These are phyloP conservation scores for Termitomyces sp. DNA, from an alignment of 768 basidiomycete species.

Conservation along the genomic window DNA sequence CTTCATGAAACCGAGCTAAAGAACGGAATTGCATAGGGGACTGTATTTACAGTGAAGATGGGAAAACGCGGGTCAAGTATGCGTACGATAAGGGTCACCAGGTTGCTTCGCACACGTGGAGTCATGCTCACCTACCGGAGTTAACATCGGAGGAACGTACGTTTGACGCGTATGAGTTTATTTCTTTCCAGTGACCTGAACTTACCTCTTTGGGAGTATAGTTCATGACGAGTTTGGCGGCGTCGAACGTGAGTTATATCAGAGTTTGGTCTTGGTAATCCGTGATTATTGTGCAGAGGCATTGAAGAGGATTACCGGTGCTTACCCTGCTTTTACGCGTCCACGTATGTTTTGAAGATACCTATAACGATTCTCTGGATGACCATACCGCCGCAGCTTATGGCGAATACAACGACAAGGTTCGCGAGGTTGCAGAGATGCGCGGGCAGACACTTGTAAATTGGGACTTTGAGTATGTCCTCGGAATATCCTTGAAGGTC, in stretches of 20 bases:
- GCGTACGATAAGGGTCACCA: conserved; percentile 38
- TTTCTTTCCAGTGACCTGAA: not conserved
- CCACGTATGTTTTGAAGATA: conserved; percentile 27
- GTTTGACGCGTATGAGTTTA: not conserved
- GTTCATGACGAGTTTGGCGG: conserved; percentile 33
- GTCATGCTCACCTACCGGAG: conserved; percentile 29
- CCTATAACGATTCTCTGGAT: not conserved
- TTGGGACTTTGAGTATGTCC: conserved; percentile 38
- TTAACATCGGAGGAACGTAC: conserved; percentile 30
- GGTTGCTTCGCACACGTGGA: conserved; percentile 45
- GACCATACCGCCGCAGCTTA: conserved; percentile 24
- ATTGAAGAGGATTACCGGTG: conserved; percentile 32
- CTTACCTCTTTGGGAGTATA: conserved; percentile 5
- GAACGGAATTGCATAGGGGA: conserved; percentile 16
- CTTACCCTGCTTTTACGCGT: conserved; percentile 34
- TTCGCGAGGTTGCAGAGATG: conserved; percentile 25
- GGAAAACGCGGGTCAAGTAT: conserved; percentile 27
- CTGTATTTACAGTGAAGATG: conserved; percentile 33
- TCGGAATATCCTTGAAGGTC: not conserved
- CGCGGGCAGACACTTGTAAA: conserved; percentile 28
- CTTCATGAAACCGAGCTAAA: not conserved
- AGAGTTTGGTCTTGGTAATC: no score
- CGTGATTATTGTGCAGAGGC: conserved; percentile 26
- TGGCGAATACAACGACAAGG: conserved; percentile 37
- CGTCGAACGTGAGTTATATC: conserved; percentile 26